These are phyloP conservation scores for Phlebiopsis flavidoalba DNA, from an alignment of 768 basidiomycete genomes.

Conservation along the genomic window DNA sequence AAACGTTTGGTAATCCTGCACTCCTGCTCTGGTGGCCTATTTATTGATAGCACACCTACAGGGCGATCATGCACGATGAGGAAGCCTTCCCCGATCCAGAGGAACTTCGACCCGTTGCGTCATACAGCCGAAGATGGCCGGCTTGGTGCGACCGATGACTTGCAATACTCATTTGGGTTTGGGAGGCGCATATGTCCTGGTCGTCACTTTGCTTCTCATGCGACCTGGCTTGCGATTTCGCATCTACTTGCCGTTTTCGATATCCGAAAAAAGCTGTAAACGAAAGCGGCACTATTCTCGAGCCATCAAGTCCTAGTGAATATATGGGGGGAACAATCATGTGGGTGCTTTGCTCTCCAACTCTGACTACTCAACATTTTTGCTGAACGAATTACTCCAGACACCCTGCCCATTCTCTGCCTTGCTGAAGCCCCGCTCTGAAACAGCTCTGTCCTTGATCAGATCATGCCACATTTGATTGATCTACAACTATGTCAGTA, in stretches of 20 bases:
- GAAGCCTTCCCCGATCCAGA: constrained; percentile 24
- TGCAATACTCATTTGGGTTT: constrained; percentile 10
- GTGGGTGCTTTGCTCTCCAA: neutral
- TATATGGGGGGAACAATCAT: constrained; percentile 3
- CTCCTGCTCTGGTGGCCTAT: no score
- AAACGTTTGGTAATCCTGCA: constrained; percentile 15
- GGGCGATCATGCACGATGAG: no score
- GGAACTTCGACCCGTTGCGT: constrained; percentile 18
- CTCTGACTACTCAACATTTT: no score
- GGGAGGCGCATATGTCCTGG: constrained; percentile 21
- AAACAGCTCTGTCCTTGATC: no score
- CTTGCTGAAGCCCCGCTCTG: no score
- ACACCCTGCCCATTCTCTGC: no score
- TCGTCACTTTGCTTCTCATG: constrained; percentile 17
- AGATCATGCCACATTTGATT: no score
- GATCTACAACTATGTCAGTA: no score
- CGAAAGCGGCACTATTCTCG: constrained; percentile 12
- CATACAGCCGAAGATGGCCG: constrained; percentile 8
- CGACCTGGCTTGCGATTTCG: constrained; percentile 18
- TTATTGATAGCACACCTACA: no score
- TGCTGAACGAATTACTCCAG: no score
- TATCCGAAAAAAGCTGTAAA: constrained; percentile 1
- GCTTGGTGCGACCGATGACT: constrained; percentile 1
- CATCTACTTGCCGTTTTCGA: constrained; percentile 18
- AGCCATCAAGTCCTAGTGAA: constrained; percentile 5